Percentiles rank a stretch among this genome's conserved stretches.
Evolutionary conservation across 371 early-diverging fungal genomes (phyloP).

Genomic region (Mucor ambiguus): DNA sequence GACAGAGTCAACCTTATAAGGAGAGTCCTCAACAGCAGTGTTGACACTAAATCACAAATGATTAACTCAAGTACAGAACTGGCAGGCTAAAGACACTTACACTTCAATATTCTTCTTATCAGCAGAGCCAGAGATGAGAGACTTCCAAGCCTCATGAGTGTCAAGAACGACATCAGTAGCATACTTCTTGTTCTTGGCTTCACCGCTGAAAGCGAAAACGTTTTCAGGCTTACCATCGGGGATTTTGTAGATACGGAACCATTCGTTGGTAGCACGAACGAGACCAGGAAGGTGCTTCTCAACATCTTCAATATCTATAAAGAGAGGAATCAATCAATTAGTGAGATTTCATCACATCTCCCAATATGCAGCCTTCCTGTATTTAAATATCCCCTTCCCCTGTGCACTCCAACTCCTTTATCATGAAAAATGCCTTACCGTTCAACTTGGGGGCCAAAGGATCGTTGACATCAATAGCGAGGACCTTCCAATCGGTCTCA

Average conservation of each 20-base stretch:
- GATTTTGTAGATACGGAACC: conserved; percentile 98
- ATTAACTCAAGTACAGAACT: not conserved
- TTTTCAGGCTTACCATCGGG: conserved; percentile 97
- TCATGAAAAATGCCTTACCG: conserved; percentile 33
- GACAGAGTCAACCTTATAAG: conserved; percentile 65
- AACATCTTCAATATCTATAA: conserved; percentile 88
- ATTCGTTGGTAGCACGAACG: conserved; percentile 89
- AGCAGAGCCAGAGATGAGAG: conserved; percentile 71
- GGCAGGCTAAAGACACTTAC: conserved; percentile 46
- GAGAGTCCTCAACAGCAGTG: conserved; percentile 71
- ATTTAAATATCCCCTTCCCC: not conserved
- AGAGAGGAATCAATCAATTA: not conserved
- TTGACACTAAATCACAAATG: conserved; percentile 55
- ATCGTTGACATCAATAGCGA: conserved; percentile 93
- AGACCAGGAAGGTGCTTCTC: conserved; percentile 92
- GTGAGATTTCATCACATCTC: not conserved
- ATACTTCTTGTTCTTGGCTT: conserved; percentile 92
- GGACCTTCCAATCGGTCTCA: conserved; percentile 98
- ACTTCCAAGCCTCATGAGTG: conserved; percentile 96
- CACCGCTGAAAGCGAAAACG: conserved; percentile 95
- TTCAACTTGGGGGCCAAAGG: conserved; percentile 87
- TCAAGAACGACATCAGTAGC: conserved; percentile 93
- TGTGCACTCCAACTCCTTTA: not conserved
- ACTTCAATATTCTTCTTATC: conserved; percentile 73
- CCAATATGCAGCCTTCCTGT: not conserved